A percentile compares a stretch with the other conserved stretches of the same genome.
phyloP scores from a whole-genome alignment of 164 flowering plant genomes.

The Aristolochia fimbriata region DNA sequence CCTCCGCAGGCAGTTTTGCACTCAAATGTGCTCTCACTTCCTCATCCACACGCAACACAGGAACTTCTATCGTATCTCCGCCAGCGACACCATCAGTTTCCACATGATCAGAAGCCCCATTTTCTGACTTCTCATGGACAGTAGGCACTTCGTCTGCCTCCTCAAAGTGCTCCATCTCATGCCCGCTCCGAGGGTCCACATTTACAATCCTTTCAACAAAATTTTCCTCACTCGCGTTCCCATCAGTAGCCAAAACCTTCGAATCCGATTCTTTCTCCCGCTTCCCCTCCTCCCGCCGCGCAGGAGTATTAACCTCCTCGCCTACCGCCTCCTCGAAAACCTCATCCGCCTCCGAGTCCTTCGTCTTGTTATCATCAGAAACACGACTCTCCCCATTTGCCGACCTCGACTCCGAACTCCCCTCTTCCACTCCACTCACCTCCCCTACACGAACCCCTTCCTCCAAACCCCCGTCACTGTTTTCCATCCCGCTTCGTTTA shows the following conservation, averaged over 20 bases:
- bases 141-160: slow-evolving; percentile 27
- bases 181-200: slow-evolving; percentile 13
- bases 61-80: neutral
- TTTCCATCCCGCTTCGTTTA: slow-evolving; percentile 30
- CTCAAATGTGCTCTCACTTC: no score
- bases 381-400: slow-evolving; percentile 14
- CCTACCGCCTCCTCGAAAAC: slow-evolving; percentile 46
- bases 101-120: slow-evolving; percentile 15
- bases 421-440: slow-evolving; percentile 17
- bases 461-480: slow-evolving; percentile 25
- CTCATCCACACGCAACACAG: no score
- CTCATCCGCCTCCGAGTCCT: slow-evolving; percentile 37
- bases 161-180: slow-evolving; percentile 31
- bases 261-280: neutral
- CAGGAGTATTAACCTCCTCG: slow-evolving; percentile 4
- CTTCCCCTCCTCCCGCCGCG: no score
- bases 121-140: slow-evolving; percentile 17
- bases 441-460: slow-evolving; percentile 16
- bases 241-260: slow-evolving; percentile 7
- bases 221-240: slow-evolving; percentile 10
- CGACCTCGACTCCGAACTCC: slow-evolving; percentile 13
- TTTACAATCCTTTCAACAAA: slow-evolving; percentile 6
- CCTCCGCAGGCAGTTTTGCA: no score
- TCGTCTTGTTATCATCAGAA: slow-evolving; percentile 17
- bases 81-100: slow-evolving; percentile 1